Evolutionary conservation across 2,329 filamentous ascomycete genomes (phyloP), one percentile per base, ranked within the genome.

Genomic region (Botrytis sinoallii): DNA sequence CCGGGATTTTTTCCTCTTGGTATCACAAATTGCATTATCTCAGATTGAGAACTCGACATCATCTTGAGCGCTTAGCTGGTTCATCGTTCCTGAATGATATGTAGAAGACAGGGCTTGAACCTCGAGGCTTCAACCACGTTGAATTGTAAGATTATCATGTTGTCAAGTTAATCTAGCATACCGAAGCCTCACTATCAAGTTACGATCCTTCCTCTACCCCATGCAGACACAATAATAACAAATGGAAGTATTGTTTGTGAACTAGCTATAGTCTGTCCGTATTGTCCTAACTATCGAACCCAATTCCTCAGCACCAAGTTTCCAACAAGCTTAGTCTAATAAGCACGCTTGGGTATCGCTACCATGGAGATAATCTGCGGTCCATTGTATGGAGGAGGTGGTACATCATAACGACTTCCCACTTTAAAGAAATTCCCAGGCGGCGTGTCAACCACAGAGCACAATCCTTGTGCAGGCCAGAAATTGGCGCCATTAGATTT

Each of bases 361-460:
- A 69, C 66, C 66, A 69, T 69, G 18, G 66, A 69, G 1, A 69
- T 69, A 2, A 69, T 69, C 66, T 42, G 35, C 7, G 66, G 48
- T 2, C 66, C 66, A 6, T 25, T 69, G 20, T 69, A 69, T 1
- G 48, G 48, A 14, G 66, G 66, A 42, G 66, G 66, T 12, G 66
- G 66, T 25, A 57, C 38, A 57, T 69, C 66, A 44, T 69, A 69
- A 22, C 38, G 38, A 69, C 66, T 69, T 12, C 66, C 66, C 10
- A 69, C 48, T 22, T 57, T 69, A 0, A 42, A 69, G 18, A 69
- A 69, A 42, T 57, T 69, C 1, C 66, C 66, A 2, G 66, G 66
- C 20, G 66, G 66, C 48, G 66, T 44, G 18, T 69, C 66, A 14
- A 69, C 66, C 10, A 69, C 66, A 57, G 48, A 57, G 16, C 66